These are phyloP conservation scores for Diaporthe eres DNA, from an alignment of 2,329 filamentous ascomycete species.

Conservation along the genomic window DNA sequence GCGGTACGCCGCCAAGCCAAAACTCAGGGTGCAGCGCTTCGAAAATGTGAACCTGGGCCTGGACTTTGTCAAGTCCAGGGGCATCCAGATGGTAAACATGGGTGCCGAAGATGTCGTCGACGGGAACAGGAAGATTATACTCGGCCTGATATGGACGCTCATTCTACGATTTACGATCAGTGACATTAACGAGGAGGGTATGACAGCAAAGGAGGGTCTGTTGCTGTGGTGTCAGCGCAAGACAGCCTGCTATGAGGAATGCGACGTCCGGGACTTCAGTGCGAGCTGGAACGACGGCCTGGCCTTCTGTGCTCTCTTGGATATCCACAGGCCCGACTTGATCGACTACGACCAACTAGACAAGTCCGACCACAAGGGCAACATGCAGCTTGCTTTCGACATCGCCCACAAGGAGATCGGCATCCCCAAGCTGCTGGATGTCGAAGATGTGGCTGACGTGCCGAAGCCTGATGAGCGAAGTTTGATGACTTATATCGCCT, in stretches of 20 bases:
- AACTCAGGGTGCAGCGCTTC: conserved; percentile 95
- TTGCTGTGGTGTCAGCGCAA: conserved; percentile 98
- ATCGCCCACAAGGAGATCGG: conserved; percentile 97
- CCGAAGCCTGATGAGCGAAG: conserved; percentile 95
- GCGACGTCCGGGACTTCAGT: conserved; percentile 95
- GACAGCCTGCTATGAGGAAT: conserved; percentile 97
- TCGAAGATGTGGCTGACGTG: conserved; percentile 98
- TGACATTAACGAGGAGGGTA: conserved; percentile 97
- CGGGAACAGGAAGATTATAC: conserved; percentile 96
- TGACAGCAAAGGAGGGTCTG: conserved; percentile 97
- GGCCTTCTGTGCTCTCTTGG: conserved; percentile 94
- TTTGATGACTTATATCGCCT: conserved; percentile 99
- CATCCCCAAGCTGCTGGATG: conserved; percentile 94
- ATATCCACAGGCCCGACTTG: conserved; percentile 96
- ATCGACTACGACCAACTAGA: conserved; percentile 97
- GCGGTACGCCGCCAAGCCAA: conserved; percentile 95
- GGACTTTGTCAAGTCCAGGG: conserved; percentile 85
- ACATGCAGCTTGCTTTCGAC: conserved; percentile 98
- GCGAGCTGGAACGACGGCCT: conserved; percentile 97
- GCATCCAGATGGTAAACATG: conserved; percentile 98
- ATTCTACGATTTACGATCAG: conserved; percentile 99
- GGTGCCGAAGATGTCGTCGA: conserved; percentile 98
- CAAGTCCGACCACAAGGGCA: conserved; percentile 93
- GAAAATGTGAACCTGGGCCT: conserved; percentile 98
- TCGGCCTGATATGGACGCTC: conserved; percentile 97